These are phyloP conservation scores for Calocybe gambosa DNA, from an alignment of 1,284 basidiomycete genomes.

Conservation along the genomic window DNA sequence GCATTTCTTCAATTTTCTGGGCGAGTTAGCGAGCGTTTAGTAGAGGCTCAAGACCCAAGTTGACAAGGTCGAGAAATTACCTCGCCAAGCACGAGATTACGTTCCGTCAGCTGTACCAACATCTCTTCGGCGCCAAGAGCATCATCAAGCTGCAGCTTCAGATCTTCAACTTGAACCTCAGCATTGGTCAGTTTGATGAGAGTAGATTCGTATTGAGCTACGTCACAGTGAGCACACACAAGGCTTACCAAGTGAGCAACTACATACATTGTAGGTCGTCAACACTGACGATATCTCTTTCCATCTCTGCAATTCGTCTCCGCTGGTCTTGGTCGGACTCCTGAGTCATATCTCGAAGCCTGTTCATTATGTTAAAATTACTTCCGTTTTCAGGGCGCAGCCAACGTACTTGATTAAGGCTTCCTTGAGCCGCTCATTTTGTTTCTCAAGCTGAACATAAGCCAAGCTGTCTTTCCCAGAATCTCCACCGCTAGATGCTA, in stretches of 20 bases:
- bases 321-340: constrained; percentile 87
- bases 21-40: background rate
- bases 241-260: background rate
- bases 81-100: constrained; percentile 88
- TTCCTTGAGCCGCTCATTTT: constrained; percentile 93
- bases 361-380: constrained; percentile 24
- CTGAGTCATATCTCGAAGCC: constrained; percentile 81
- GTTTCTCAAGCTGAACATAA: constrained; percentile 91
- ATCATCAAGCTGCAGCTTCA: constrained; percentile 93
- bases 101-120: constrained; percentile 91
- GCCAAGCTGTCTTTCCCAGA: constrained; percentile 66
- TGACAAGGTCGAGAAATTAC: constrained; percentile 31
- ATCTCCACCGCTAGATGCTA: constrained; percentile 24
- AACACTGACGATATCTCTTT: constrained; percentile 72
- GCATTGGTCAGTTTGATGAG: constrained; percentile 79
- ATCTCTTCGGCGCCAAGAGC: constrained; percentile 95
- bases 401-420: constrained; percentile 72
- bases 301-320: constrained; percentile 78
- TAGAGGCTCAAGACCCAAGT: background rate
- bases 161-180: constrained; percentile 87
- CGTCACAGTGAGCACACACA: constrained; percentile 4
- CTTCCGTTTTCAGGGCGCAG: background rate
- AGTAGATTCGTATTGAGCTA: constrained; percentile 77
- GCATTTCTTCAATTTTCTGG: constrained; percentile 97
- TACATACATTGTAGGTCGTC: constrained; percentile 66